A percentile compares a stretch with the other conserved stretches of the same genome.
Conservation (phyloP, 1,284 basidiomycete genomes). For the Cutaneotrichosporon dermatis region DNA sequence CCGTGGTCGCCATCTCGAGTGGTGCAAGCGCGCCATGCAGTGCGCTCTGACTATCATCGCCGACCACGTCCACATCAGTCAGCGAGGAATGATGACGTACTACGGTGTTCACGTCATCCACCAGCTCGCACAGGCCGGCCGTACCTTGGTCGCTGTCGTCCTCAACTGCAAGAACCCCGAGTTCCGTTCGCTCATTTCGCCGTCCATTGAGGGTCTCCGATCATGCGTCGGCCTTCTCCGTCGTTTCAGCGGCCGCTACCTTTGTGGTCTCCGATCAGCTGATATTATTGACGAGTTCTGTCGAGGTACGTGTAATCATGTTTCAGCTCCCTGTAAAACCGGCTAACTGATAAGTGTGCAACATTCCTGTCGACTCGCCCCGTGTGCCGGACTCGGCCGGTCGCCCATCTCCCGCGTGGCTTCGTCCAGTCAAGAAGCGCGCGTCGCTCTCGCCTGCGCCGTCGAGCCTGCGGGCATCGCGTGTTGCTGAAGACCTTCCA, state of each 20-base stretch:
- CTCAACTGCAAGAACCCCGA: constrained; percentile 59
- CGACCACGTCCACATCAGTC: constrained; percentile 67
- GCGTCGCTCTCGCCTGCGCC: constrained; percentile 41
- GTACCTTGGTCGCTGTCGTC: constrained; percentile 76
- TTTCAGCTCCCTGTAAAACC: neutral
- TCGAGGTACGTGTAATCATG: constrained; percentile 59
- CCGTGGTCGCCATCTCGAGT: constrained; percentile 44
- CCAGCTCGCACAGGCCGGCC: constrained; percentile 84
- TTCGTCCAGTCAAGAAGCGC: constrained; percentile 71
- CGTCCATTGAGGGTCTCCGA: constrained; percentile 72
- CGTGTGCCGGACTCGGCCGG: constrained; percentile 52
- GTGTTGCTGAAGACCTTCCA: constrained; percentile 42
- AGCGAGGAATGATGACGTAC: constrained; percentile 84
- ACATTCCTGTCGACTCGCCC: constrained; percentile 72
- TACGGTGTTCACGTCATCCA: constrained; percentile 91
- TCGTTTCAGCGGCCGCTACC: constrained; percentile 50
- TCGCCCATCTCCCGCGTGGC: constrained; percentile 70
- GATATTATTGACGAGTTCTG: constrained; percentile 91
- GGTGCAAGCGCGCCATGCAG: constrained; percentile 59
- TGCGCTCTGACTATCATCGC: constrained; percentile 60
- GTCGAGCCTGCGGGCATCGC: constrained; percentile 49
- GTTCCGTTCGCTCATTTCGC: constrained; percentile 61
- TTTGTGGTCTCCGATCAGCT: constrained; percentile 78
- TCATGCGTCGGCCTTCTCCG: constrained; percentile 76
- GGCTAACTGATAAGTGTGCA: constrained; percentile 59